These are phyloP conservation scores for Mycena sp. DNA, from an alignment of 1,284 basidiomycete species.

Conservation along the genomic window DNA sequence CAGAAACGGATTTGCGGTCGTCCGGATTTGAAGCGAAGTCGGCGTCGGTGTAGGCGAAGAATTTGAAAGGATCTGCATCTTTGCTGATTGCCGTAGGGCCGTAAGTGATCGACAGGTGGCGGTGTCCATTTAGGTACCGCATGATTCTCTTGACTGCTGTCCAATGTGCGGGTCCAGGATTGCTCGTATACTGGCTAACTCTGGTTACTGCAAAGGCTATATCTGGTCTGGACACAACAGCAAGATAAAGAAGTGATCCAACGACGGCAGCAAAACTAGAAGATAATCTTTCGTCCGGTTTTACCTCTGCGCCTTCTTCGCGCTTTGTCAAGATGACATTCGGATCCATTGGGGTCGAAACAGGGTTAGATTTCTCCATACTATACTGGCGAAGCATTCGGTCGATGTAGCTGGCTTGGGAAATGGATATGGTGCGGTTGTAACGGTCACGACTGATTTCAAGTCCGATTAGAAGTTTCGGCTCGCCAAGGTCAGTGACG, in stretches of 20 bases:
- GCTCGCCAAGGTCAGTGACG: slow-evolving; percentile 4
- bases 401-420: slow-evolving; percentile 35
- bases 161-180: slow-evolving; percentile 18
- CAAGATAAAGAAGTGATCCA: slow-evolving; percentile 36
- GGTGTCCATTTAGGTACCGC: too few relatives aligned
- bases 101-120: not conserved
- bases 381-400: slow-evolving; percentile 34
- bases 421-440: not conserved
- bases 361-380: slow-evolving; percentile 34
- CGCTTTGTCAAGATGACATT: slow-evolving; percentile 24
- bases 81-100: not conserved
- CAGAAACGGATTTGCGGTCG: slow-evolving; percentile 17
- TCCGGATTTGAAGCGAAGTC: slow-evolving; percentile 14
- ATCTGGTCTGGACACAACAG: slow-evolving; percentile 33
- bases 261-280: too few relatives aligned
- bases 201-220: slow-evolving; percentile 30
- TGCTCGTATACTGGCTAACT: slow-evolving; percentile 18
- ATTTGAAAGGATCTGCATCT: not conserved
- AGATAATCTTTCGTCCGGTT: not conserved
- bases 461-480: slow-evolving; percentile 24
- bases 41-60: too few relatives aligned
- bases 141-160: too few relatives aligned
- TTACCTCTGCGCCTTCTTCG: slow-evolving; percentile 27
- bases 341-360: slow-evolving; percentile 38
- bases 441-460: too few relatives aligned